These are phyloP conservation scores for Colletotrichum somersetense DNA, from an alignment of 2,329 filamentous ascomycete genomes.

Conservation along the genomic window DNA sequence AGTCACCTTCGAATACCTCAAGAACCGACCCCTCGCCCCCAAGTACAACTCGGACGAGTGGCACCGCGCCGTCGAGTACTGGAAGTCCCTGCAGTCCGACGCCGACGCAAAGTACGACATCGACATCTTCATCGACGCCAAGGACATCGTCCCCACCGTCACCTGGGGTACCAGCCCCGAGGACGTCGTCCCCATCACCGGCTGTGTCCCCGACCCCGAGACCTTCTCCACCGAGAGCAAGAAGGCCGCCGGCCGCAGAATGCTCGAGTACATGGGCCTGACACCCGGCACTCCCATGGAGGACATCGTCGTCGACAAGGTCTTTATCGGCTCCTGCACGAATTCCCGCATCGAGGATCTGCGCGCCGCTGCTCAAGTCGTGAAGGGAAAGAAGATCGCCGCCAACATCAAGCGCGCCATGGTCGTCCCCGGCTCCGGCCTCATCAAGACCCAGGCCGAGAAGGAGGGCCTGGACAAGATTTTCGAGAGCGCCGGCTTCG, in stretches of 20 bases:
- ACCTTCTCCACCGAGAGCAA: conserved; percentile 84
- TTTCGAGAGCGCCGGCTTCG: conserved; percentile 91
- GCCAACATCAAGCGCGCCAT: conserved; percentile 92
- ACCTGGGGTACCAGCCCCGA: conserved; percentile 98
- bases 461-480: conserved; percentile 93
- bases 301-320: conserved; percentile 92
- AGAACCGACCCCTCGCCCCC: conserved; percentile 89
- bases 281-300: conserved; percentile 88
- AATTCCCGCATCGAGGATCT: conserved; percentile 98
- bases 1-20: conserved; percentile 94
- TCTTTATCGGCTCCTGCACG: conserved; percentile 98
- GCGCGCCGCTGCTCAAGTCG: conserved; percentile 85
- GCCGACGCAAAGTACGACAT: conserved; percentile 90
- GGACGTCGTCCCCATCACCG: conserved; percentile 95
- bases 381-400: conserved; percentile 89
- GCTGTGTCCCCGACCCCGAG: conserved; percentile 89
- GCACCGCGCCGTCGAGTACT: conserved; percentile 89
- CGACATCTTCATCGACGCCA: conserved; percentile 89
- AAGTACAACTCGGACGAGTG: conserved; percentile 87
- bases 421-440: conserved; percentile 95
- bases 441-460: conserved; percentile 94
- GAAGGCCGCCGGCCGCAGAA: conserved; percentile 82
- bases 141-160: conserved; percentile 92
- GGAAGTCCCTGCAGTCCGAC: conserved; percentile 88
- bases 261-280: conserved; percentile 97